Evolutionary conservation across 352 stramenopile species (phyloP).

Genomic region (Phytophthora niederhauseri): DNA sequence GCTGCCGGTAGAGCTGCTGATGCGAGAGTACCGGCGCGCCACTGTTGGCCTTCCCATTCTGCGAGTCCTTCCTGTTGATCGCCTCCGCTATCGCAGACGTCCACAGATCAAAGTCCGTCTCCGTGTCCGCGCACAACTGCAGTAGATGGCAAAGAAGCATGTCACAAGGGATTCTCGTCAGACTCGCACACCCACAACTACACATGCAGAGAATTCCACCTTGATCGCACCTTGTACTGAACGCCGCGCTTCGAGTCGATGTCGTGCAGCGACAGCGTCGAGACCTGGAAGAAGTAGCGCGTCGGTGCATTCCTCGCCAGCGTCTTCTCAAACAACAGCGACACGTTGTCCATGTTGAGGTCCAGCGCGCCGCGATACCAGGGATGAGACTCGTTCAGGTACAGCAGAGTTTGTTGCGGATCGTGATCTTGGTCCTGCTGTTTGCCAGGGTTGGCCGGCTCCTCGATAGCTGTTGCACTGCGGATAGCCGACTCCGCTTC

Average conservation of each 20-base stretch:
- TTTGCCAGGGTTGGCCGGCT: conserved; percentile 9
- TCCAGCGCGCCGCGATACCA: conserved; percentile 84
- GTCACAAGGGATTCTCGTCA: conserved; percentile 17
- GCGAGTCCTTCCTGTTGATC: conserved; percentile 77
- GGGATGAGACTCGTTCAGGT: conserved; percentile 77
- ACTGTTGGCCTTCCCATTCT: conserved; percentile 27
- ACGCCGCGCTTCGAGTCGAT: conserved; percentile 84
- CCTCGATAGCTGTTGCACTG: conserved; percentile 23
- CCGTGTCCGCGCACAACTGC: conserved; percentile 69
- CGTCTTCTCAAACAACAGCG: conserved; percentile 83
- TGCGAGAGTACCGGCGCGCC: conserved; percentile 55
- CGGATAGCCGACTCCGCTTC: conserved; percentile 20
- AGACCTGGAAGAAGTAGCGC: conserved; percentile 87
- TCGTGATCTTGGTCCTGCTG: conserved; percentile 31
- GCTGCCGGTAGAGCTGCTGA: conserved; percentile 82
- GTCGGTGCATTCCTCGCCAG: conserved; percentile 78
- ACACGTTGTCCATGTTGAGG: conserved; percentile 76
- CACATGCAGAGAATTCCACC: not conserved
- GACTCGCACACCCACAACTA: conserved; percentile 1
- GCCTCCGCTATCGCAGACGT: conserved; percentile 74
- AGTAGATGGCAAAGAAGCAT: conserved; percentile 26
- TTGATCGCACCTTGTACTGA: conserved; percentile 74
- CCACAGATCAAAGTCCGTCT: conserved; percentile 83
- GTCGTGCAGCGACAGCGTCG: conserved; percentile 71
- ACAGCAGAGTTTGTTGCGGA: conserved; percentile 63